Evolutionary conservation across 768 basidiomycete species (phyloP).

Genomic region (Trametes punicea): DNA sequence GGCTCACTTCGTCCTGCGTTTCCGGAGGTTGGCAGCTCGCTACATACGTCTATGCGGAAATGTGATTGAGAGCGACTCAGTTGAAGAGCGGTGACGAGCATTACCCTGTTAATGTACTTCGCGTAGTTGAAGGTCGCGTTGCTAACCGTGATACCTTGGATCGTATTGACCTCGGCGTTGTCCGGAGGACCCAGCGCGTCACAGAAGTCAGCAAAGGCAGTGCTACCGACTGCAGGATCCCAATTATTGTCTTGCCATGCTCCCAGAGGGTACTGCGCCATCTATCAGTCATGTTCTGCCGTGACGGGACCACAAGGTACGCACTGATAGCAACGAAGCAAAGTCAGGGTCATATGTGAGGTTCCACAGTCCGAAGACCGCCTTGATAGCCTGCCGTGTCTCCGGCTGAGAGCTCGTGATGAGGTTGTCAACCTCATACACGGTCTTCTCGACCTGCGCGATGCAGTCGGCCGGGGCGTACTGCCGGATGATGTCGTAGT

Average conservation of each 20-base stretch:
- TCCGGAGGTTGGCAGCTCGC: slow-evolving; percentile 35
- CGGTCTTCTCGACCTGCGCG: slow-evolving; percentile 52
- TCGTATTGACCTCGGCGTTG: slow-evolving; percentile 23
- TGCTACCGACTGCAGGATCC: slow-evolving; percentile 69
- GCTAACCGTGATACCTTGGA: slow-evolving; percentile 44
- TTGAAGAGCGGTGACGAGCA: neutral
- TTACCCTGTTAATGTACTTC: slow-evolving; percentile 67
- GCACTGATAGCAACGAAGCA: slow-evolving; percentile 61
- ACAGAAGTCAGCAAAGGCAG: slow-evolving; percentile 67
- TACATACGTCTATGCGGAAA: slow-evolving; percentile 30
- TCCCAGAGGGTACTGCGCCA: slow-evolving; percentile 56
- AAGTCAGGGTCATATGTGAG: slow-evolving; percentile 78
- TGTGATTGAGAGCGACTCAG: neutral
- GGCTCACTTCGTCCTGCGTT: slow-evolving; percentile 48
- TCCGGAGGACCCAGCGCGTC: slow-evolving; percentile 39
- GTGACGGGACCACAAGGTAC: slow-evolving; percentile 11
- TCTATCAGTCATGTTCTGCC: neutral
- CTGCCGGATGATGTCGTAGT: slow-evolving; percentile 77
- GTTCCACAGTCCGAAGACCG: slow-evolving; percentile 68
- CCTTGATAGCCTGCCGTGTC: slow-evolving; percentile 57
- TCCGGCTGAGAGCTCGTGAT: slow-evolving; percentile 39
- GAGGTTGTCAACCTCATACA: slow-evolving; percentile 60
- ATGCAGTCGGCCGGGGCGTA: slow-evolving; percentile 66
- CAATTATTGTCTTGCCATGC: slow-evolving; percentile 85
- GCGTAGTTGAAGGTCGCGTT: slow-evolving; percentile 70